Conservation (phyloP, 1,284 basidiomycete genomes). For the Leccinum proximum region DNA sequence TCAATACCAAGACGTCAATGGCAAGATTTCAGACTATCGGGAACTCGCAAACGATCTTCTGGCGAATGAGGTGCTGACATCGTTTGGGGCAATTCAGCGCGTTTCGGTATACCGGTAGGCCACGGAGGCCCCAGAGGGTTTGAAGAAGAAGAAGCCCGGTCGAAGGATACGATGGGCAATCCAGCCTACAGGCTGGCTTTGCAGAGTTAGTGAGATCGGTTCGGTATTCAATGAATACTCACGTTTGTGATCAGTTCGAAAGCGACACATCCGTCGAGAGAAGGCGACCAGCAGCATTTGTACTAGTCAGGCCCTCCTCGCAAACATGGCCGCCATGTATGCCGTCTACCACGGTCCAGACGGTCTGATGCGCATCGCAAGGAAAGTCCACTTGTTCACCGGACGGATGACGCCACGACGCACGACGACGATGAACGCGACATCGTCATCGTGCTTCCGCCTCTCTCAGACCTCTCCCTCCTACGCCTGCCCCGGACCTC, state of each 20-base stretch:
- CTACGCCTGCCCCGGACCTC: no score
- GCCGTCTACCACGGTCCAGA: slow-evolving; percentile 95
- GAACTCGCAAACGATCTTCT: slow-evolving; percentile 74
- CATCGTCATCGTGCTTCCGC: no score
- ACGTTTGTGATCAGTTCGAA: slow-evolving; percentile 60
- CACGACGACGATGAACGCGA: no score
- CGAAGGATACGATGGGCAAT: slow-evolving; percentile 81
- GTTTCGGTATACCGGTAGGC: slow-evolving; percentile 92
- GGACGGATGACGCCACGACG: no score
- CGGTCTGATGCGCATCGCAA: slow-evolving; percentile 84
- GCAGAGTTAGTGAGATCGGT: slow-evolving; percentile 69
- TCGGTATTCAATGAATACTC: slow-evolving; percentile 5
- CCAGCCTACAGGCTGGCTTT: slow-evolving; percentile 92
- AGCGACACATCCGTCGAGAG: slow-evolving; percentile 96
- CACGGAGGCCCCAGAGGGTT: slow-evolving; percentile 90
- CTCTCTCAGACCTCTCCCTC: no score
- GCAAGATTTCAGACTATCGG: slow-evolving; percentile 78
- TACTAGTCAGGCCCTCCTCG: slow-evolving; percentile 90
- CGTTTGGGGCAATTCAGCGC: slow-evolving; percentile 91
- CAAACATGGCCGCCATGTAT: slow-evolving; percentile 98
- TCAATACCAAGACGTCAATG: slow-evolving; percentile 93
- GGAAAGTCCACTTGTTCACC: slow-evolving; percentile 90
- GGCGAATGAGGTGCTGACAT: slow-evolving; percentile 99
- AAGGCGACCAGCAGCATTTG: slow-evolving; percentile 96
- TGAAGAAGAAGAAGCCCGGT: slow-evolving; percentile 98